Conservation (phyloP, 176 grass and related monocot species). For the Puya raimondii region DNA sequence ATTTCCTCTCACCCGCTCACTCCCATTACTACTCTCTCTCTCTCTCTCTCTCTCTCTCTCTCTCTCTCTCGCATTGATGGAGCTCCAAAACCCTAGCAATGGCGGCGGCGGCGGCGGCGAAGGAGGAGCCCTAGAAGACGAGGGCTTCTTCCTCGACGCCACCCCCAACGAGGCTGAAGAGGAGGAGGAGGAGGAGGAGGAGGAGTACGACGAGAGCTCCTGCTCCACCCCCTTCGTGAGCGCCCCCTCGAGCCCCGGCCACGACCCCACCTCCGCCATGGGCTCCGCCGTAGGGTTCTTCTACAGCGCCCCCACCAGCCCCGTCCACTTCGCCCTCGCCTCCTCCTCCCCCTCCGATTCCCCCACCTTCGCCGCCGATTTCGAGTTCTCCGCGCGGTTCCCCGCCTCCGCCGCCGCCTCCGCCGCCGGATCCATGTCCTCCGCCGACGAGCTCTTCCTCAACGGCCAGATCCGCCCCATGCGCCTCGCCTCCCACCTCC, state of each 20-base stretch:
- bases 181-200: neutral
- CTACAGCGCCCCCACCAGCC: constrained; percentile 25
- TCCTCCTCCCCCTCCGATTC: constrained; percentile 3
- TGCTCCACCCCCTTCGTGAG: constrained; percentile 28
- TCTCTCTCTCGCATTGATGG: neutral
- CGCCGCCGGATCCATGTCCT: constrained; percentile 7
- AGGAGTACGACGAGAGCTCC: constrained; percentile 17
- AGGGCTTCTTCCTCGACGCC: too few relatives aligned
- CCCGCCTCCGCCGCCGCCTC: neutral
- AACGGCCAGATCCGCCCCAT: constrained; percentile 28
- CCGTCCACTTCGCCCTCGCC: constrained; percentile 10
- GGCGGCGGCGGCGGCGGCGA: neutral
- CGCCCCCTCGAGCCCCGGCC: constrained; percentile 18
- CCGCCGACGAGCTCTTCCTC: constrained; percentile 25
- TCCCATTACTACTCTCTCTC: neutral
- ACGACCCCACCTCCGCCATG: neutral
- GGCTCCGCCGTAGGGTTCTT: neutral
- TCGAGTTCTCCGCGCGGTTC: constrained; percentile 29
- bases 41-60: neutral
- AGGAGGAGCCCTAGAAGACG: neutral
- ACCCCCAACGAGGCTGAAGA: neutral
- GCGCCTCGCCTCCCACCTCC: constrained; percentile 20
- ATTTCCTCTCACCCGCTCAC: too few relatives aligned
- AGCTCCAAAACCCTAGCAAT: constrained; percentile 12
- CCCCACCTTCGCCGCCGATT: constrained; percentile 7